A percentile compares a stretch with the other conserved stretches of the same genome.
Evolutionary conservation across 1,139 yeast genomes (phyloP).

Genomic region (Pichia norvegensis): DNA sequence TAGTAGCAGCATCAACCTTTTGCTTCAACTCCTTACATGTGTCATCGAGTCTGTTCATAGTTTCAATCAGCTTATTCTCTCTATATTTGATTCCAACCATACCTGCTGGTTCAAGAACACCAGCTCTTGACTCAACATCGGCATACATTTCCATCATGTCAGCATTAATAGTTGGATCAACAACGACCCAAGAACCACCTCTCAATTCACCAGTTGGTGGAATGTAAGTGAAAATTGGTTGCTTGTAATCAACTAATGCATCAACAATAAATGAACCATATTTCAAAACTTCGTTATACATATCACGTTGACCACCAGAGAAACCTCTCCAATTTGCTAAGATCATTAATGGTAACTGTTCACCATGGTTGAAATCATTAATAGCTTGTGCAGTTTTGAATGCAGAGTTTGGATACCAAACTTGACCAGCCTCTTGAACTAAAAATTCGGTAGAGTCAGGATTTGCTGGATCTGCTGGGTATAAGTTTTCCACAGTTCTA

Average conservation of each 20-base stretch:
- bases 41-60: constrained; percentile 85
- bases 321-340: constrained; percentile 99
- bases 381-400: constrained; percentile 98
- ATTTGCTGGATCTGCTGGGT: constrained; percentile 98
- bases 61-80: constrained; percentile 78
- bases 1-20: constrained; percentile 44
- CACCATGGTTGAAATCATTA: constrained; percentile 95
- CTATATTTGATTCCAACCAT: constrained; percentile 98
- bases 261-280: constrained; percentile 96
- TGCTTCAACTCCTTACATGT: constrained; percentile 61
- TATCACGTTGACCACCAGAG: constrained; percentile 99
- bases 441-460: constrained; percentile 84
- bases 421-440: constrained; percentile 96
- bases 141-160: constrained; percentile 99
- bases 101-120: constrained; percentile 98
- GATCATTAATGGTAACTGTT: constrained; percentile 92
- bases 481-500: constrained; percentile 75
- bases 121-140: constrained; percentile 92
- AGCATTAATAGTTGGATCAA: constrained; percentile 92
- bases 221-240: constrained; percentile 91
- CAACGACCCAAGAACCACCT: constrained; percentile 99
- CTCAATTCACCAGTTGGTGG: constrained; percentile 98
- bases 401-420: constrained; percentile 98
- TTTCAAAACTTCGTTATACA: constrained; percentile 96
- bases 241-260: constrained; percentile 91